Evolutionary conservation across 768 basidiomycete genomes (phyloP).

Genomic region (Pleurotus citrinopileatus): DNA sequence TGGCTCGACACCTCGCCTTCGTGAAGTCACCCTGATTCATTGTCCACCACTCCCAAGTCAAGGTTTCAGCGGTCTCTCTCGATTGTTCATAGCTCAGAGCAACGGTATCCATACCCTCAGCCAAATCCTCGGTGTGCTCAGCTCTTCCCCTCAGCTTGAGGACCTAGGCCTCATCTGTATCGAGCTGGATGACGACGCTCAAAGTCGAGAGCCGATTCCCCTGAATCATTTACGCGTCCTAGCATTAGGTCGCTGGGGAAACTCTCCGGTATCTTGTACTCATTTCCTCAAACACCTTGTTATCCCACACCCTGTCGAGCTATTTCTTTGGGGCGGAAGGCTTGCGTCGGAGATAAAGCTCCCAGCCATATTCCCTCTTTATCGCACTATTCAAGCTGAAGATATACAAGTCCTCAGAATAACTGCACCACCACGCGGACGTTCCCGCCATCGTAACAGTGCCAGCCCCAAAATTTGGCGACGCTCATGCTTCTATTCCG

Average conservation of each 20-base stretch:
- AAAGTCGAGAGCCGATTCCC: background rate
- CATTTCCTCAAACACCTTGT: background rate
- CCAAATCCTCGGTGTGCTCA: background rate
- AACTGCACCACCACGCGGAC: too few species aligned
- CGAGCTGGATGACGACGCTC: background rate
- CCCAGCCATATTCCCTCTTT: background rate
- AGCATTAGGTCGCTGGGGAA: background rate
- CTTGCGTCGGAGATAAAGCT: background rate
- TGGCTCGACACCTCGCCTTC: background rate
- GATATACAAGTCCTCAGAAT: background rate
- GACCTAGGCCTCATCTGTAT: background rate
- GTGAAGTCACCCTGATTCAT: background rate
- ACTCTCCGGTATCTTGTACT: background rate
- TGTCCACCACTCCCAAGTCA: background rate
- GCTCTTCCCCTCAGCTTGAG: background rate
- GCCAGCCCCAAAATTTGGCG: background rate
- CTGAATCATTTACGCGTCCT: background rate
- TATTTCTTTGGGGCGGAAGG: background rate
- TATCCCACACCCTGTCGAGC: background rate
- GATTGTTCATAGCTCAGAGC: background rate
- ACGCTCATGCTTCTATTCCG: background rate
- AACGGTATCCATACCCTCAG: background rate
- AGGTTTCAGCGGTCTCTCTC: background rate
- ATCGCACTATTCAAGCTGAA: background rate
- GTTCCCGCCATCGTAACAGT: background rate